These are phyloP conservation scores for Groenewaldozyma salmanticensis DNA, from an alignment of 805 yeast species.

Conservation along the genomic window DNA sequence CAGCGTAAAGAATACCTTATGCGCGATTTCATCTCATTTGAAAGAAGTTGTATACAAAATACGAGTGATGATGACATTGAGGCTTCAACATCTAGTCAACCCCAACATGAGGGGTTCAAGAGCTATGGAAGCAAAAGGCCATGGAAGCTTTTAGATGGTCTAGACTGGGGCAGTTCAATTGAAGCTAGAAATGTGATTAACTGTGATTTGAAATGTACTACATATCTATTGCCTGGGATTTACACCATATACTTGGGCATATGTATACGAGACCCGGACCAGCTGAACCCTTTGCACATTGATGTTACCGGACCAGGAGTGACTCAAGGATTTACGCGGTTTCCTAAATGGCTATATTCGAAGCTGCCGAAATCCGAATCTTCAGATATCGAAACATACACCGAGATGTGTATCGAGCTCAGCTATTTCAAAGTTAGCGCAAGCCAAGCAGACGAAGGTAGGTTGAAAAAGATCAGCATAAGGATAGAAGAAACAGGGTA, in stretches of 20 bases:
- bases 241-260: neutral
- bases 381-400: no score
- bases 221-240: neutral
- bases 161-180: neutral
- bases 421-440: neutral
- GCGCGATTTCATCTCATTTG: neutral
- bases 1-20: neutral
- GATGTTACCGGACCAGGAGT: neutral
- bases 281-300: neutral
- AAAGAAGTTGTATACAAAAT: no score
- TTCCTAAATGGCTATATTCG: neutral
- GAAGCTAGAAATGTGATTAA: neutral
- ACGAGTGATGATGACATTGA: neutral
- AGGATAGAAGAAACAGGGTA: neutral
- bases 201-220: neutral
- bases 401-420: no score
- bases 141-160: neutral
- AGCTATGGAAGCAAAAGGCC: neutral
- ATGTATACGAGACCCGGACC: neutral
- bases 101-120: neutral
- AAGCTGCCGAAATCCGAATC: neutral
- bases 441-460: neutral
- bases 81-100: neutral
- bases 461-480: neutral
- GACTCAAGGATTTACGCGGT: neutral